A percentile compares a stretch with the other conserved stretches of the same genome.
phyloP scores from a whole-genome alignment of 257 asterid species.

The Perilla frutescens region DNA sequence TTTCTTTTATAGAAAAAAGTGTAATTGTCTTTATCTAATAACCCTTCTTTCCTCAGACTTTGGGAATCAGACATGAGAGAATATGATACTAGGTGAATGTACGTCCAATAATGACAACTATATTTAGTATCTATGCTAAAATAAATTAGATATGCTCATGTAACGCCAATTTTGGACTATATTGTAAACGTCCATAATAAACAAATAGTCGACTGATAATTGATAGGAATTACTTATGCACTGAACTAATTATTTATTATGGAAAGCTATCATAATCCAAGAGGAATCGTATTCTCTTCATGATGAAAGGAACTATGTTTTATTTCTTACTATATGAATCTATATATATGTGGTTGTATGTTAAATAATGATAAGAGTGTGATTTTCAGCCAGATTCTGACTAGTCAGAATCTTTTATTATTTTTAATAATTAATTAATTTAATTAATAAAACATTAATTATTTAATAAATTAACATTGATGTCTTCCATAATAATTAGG shows the following conservation, averaged over 20 bases:
- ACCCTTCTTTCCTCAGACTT: slow-evolving; percentile 39
- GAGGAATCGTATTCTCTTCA: slow-evolving; percentile 29
- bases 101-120: slow-evolving; percentile 19
- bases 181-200: slow-evolving; percentile 12
- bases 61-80: slow-evolving; percentile 41
- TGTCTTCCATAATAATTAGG: no score
- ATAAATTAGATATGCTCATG: neutral
- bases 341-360: no score
- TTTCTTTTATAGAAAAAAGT: neutral
- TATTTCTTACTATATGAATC: no score
- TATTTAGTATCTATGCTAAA: slow-evolving; percentile 9
- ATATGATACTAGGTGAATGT: slow-evolving; percentile 35
- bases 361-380: no score
- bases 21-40: slow-evolving; percentile 21
- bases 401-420: no score
- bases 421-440: no score
- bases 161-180: slow-evolving; percentile 30
- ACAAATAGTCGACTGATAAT: slow-evolving; percentile 13
- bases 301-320: neutral
- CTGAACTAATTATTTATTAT: neutral
- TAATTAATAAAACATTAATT: no score
- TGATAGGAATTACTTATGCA: slow-evolving; percentile 14
- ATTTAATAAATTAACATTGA: no score
- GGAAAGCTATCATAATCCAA: neutral
- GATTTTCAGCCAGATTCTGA: no score